Evolutionary conservation across 2,329 filamentous ascomycete genomes (phyloP), one percentile per base, ranked within the genome.

Genomic region (Alternaria viburni): DNA sequence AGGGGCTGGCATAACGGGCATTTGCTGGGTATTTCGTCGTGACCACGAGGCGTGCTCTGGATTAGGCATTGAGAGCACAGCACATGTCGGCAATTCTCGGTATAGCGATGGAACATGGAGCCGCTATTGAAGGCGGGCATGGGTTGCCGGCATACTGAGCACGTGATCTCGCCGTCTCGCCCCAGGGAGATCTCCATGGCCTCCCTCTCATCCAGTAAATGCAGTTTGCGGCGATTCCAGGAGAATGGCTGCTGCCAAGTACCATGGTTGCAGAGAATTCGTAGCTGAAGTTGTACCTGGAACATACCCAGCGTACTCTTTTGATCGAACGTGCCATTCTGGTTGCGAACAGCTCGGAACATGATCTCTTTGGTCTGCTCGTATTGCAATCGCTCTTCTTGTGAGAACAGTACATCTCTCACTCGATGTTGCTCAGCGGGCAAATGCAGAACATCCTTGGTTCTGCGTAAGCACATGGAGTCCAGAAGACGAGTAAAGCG

Each of bases 261-360:
- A 1, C 84, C 84, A 62, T 85, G 84, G 58, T 86, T 86, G 69
- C 84, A 85, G 1, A 86, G 63, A 6, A 85, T 81, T 0, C 84
- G 79, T 12, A 86, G 69, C 61, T 85, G 83, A 0, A 86, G 71
- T 11, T 83, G 77, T 0, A 80, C 72, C 50, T 86, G 83, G 59
- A 86, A 85, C 26, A 84, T 76, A 0, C 82, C 80, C 13, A 85
- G 82, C 13, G 77, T 80, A 57, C 74, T 76, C 41, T 73, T 77
- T 17, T 74, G 73, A 30, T 82, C 76, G 47, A 71, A 68, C 3
- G 78, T 71, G 0, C 76, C 77, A 6, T 78, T 76, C n/a, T 78
- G 75, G 26, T 84, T 78, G 8, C 71, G 68, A 13, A 85, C 75
- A 3, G 73, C 71, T 15, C 82, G 77, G 19, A 76, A 72, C 69